Conservation (phyloP, 371 early-diverging fungal genomes). For the Mucor ambiguus region DNA sequence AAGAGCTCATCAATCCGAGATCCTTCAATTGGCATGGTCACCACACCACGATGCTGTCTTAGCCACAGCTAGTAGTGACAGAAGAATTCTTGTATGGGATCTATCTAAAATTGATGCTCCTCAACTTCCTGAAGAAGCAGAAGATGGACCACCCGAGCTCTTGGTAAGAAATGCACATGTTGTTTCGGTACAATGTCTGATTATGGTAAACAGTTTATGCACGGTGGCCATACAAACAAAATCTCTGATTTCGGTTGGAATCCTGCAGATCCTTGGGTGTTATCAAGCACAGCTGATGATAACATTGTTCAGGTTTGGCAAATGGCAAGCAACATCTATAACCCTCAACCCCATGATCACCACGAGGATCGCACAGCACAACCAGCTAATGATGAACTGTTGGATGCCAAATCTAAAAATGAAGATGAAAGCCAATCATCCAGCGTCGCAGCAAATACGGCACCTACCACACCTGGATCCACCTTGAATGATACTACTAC, state of each 20-base stretch:
- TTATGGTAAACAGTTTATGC: conserved; percentile 78
- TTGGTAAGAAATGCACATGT: conserved; percentile 52
- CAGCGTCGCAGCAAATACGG: neutral
- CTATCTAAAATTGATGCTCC: conserved; percentile 88
- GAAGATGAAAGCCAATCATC: neutral
- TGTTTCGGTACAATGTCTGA: neutral
- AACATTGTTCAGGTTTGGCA: conserved; percentile 99
- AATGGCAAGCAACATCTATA: conserved; percentile 59
- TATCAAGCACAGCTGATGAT: conserved; percentile 95
- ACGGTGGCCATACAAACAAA: conserved; percentile 99
- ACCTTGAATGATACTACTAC: neutral
- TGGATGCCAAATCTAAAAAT: neutral
- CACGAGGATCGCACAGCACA: neutral
- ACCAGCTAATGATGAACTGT: neutral
- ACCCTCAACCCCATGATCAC: neutral
- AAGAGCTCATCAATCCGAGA: conserved; percentile 87
- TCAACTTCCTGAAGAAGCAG: conserved; percentile 86
- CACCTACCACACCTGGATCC: neutral
- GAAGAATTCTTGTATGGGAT: conserved; percentile 97
- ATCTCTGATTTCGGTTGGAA: conserved; percentile 99
- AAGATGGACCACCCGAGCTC: conserved; percentile 97
- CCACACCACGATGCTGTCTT: conserved; percentile 91
- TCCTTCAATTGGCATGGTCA: conserved; percentile 95
- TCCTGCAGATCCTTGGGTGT: conserved; percentile 95
- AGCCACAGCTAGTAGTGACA: conserved; percentile 90